Evolutionary conservation across 768 basidiomycete genomes (phyloP).

Genomic region (Boletus vinaceobasis): DNA sequence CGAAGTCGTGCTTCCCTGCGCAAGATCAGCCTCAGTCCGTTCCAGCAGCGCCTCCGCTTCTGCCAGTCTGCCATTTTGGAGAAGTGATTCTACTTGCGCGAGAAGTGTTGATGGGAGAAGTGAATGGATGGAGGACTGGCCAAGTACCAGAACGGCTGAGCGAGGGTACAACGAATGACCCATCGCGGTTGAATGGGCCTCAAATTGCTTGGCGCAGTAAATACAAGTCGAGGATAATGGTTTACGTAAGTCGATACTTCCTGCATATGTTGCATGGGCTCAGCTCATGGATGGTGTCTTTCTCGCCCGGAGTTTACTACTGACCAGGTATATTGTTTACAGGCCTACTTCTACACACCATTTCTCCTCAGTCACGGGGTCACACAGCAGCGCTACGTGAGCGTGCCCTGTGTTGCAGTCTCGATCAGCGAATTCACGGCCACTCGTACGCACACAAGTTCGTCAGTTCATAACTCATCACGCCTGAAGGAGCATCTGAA

Average conservation of each 20-base stretch:
- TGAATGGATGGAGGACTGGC: conserved; percentile 56
- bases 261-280: not conserved
- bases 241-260: conserved; percentile 13
- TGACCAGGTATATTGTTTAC: not conserved
- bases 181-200: conserved; percentile 14
- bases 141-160: conserved; percentile 65
- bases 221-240: not conserved
- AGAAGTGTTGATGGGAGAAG: conserved; percentile 70
- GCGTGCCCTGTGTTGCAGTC: no score
- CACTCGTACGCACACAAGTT: not conserved
- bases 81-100: conserved; percentile 66
- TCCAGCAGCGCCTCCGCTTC: conserved; percentile 64
- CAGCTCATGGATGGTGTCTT: not conserved
- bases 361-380: not conserved
- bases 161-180: conserved; percentile 49
- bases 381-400: not conserved
- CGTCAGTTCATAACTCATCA: not conserved
- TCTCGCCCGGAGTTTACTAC: not conserved
- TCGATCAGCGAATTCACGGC: not conserved
- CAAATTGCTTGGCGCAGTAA: not conserved
- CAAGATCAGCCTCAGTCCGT: conserved; percentile 40
- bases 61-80: conserved; percentile 60
- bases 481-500: no score
- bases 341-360: not conserved
- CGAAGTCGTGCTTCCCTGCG: conserved; percentile 6